Evolutionary conservation across 1,139 yeast species (phyloP), one percentile per base, ranked within the genome.

Genomic region (Nakaseomyces uthaithaninus): DNA sequence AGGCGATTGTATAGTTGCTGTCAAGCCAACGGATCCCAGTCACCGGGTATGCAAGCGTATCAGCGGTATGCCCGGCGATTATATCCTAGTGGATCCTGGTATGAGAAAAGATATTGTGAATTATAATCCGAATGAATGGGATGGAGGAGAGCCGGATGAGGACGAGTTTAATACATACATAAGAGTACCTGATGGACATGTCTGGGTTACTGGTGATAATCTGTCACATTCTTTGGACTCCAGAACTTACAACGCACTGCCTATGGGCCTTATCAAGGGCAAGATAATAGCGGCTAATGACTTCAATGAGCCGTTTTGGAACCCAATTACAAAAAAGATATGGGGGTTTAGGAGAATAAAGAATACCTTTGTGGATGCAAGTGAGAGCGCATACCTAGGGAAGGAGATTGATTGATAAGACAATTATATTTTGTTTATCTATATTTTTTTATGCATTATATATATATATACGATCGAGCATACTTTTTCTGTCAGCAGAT

Each of bases 191-290:
- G 75, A 77, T 42, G 98, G 98, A 3, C 98, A 93, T 62, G 86
- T 87, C 36, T 93, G 97, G 97, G 81, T 89, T 4, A 86, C 96
- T 0, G 99, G 98, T 2, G 98, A 91, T 57, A 91, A 91, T 55
- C 62, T 91, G 43, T 73, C 86, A 30, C 87, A 80, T 51, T 84
- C 95, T n/a, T 65, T 89, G 41, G 99, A 93, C 53, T 86, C 95
- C 5, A 66, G 98, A 49, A 76, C 87, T 0, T 91, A 91, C 58
- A 85, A 91, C 19, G 87, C 81, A 17, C 64, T 91, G 27, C 98
- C 98, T 1, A 71, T 86, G 77, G 97, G 80, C 0, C 65, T 91
- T 26, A 79, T 91, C 9, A 80, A 80, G 50, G 99, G 98, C 0
- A 86, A 84, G 54, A 80, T 91, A 10, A 73, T 81, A n/a, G 91